These are phyloP conservation scores for Carallia pectinifolia DNA, from an alignment of 345 rosid species.

Conservation along the genomic window DNA sequence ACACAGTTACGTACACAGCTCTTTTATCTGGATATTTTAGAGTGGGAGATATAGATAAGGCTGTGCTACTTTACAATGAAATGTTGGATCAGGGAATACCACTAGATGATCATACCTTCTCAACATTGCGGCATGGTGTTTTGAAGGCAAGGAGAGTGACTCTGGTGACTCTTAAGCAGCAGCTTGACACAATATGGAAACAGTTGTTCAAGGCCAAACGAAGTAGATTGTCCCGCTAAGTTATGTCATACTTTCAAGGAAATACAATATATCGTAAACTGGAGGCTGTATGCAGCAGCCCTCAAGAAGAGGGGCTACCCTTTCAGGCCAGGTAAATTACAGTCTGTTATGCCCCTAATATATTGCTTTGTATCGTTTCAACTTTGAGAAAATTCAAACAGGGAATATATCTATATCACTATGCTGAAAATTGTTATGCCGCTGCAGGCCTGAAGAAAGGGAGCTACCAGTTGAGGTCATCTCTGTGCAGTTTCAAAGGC, in stretches of 20 bases:
- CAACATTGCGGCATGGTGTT: conserved; percentile 20
- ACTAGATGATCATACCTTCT: conserved; percentile 23
- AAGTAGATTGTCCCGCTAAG: no score
- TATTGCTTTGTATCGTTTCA: background rate
- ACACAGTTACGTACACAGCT: conserved; percentile 51
- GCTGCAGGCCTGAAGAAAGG: background rate
- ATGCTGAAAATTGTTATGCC: background rate
- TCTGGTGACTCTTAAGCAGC: background rate
- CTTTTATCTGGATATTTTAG: conserved; percentile 47
- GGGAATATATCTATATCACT: background rate
- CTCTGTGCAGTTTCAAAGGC: no score
- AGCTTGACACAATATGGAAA: background rate
- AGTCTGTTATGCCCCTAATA: background rate
- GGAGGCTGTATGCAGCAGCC: no score
- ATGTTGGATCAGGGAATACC: conserved; percentile 37
- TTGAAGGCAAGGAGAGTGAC: conserved; percentile 28
- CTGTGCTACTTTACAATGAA: conserved; percentile 38
- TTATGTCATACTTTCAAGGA: no score
- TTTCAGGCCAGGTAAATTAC: no score
- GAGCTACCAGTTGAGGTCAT: background rate
- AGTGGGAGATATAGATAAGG: conserved; percentile 42
- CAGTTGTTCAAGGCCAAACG: background rate
- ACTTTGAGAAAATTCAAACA: background rate
- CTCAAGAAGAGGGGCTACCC: no score
- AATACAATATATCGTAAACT: no score